phyloP scores from a whole-genome alignment of 495 filamentous ascomycete genomes.

The Penicillium ucsense region DNA sequence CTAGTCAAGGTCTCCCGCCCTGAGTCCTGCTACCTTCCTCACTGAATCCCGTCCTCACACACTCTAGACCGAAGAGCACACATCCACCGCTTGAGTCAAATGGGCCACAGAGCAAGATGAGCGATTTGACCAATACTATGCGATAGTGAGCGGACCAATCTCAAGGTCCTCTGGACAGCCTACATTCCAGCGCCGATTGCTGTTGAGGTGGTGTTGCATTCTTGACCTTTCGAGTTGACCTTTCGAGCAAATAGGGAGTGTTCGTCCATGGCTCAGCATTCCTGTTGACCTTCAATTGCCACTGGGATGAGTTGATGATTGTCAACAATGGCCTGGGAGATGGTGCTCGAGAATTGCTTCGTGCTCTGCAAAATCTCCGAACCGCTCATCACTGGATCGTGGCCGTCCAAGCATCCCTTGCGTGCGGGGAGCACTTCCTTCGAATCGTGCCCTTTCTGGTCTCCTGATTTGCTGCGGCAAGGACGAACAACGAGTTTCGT shows the following conservation, averaged over 20 bases:
- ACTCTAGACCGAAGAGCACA: slow-evolving; percentile 9
- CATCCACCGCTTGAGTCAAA: slow-evolving; percentile 1
- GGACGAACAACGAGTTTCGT: slow-evolving; percentile 18
- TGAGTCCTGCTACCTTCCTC: slow-evolving; percentile 2
- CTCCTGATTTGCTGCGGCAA: slow-evolving; percentile 38
- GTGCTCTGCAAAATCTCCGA: slow-evolving; percentile 35
- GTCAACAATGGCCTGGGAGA: slow-evolving; percentile 15
- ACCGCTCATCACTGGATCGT: slow-evolving; percentile 31
- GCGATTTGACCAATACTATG: slow-evolving; percentile 5
- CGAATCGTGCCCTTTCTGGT: slow-evolving; percentile 27
- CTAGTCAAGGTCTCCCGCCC: slow-evolving; percentile 11
- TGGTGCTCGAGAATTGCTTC: slow-evolving; percentile 15
- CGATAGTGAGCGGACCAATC: background rate
- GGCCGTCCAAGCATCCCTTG: slow-evolving; percentile 31
- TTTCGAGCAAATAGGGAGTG: slow-evolving; percentile 8
- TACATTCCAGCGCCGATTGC: slow-evolving; percentile 26
- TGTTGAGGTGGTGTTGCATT: slow-evolving; percentile 18
- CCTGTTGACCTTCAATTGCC: slow-evolving; percentile 22
- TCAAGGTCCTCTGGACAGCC: slow-evolving; percentile 12
- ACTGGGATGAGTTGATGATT: slow-evolving; percentile 13
- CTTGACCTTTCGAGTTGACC: slow-evolving; percentile 3
- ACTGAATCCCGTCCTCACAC: slow-evolving; percentile 10
- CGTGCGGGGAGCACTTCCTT: slow-evolving; percentile 21
- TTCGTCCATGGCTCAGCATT: slow-evolving; percentile 27
- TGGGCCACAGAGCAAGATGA: background rate